phyloP scores from a whole-genome alignment of 2,329 filamentous ascomycete species.

The Nectriaceae sp. region DNA sequence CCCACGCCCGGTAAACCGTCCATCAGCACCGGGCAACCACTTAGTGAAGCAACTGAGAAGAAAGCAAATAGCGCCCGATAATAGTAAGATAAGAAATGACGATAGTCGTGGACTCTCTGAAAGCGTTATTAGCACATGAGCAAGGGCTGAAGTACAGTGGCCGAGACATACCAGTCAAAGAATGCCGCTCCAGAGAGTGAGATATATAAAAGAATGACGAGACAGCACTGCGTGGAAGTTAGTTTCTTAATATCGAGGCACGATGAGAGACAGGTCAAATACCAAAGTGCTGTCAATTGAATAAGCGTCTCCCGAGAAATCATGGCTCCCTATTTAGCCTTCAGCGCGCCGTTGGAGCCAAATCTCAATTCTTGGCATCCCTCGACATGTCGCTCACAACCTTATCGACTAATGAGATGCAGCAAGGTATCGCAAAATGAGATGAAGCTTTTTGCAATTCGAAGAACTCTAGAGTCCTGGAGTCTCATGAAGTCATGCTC shows the following conservation, averaged over 20 bases:
- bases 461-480: no score
- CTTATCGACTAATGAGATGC: no score
- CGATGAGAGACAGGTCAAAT: not conserved
- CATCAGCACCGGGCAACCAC: conserved; percentile 50
- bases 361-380: not conserved
- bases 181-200: conserved; percentile 48
- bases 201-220: conserved; percentile 51
- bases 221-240: conserved; percentile 39
- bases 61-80: conserved; percentile 46
- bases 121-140: conserved; percentile 2
- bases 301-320: conserved; percentile 24
- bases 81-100: conserved; percentile 46
- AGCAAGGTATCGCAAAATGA: no score
- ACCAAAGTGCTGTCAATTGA: conserved; percentile 28
- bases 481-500: not conserved
- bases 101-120: conserved; percentile 53
- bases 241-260: not conserved
- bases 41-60: conserved; percentile 43
- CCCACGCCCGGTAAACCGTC: conserved; percentile 42
- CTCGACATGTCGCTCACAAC: not conserved
- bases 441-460: no score
- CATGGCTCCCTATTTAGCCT: conserved; percentile 8
- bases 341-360: conserved; percentile 3
- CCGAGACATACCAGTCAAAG: conserved; percentile 45
- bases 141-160: not conserved